Conservation (phyloP, 257 asterid species). For the Paulownia fortunei region DNA sequence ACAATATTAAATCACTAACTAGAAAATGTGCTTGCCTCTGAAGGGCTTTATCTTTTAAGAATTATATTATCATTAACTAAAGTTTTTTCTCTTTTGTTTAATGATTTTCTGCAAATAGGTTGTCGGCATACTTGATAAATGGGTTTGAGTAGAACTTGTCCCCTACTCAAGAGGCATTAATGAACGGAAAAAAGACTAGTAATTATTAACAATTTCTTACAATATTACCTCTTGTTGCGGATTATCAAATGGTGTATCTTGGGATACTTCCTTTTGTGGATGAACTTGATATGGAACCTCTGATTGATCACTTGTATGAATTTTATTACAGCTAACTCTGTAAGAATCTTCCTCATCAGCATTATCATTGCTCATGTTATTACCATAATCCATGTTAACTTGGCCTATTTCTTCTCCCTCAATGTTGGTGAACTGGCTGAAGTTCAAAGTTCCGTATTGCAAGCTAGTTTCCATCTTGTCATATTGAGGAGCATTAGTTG, state of each 20-base stretch:
- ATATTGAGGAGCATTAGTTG: constrained; percentile 21
- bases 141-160: too few relatives aligned
- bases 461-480: constrained; percentile 14
- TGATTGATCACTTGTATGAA: constrained; percentile 10
- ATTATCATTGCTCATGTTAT: not conserved
- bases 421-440: constrained; percentile 15
- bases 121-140: too few relatives aligned
- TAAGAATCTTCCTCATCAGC: not conserved
- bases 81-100: too few relatives aligned
- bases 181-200: not conserved
- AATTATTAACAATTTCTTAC: not conserved
- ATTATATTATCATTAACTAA: not conserved
- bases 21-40: not conserved
- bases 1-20: not conserved
- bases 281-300: constrained; percentile 9
- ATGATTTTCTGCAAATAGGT: too few relatives aligned
- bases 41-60: not conserved
- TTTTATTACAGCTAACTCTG: not conserved
- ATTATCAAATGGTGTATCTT: constrained; percentile 6
- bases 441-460: constrained; percentile 15
- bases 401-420: constrained; percentile 33
- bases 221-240: constrained; percentile 38
- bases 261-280: constrained; percentile 1
- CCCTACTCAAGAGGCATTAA: not conserved
- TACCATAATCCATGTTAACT: not conserved